phyloP scores from a whole-genome alignment of 2,329 filamentous ascomycete genomes.

The Rutstroemia sp. region DNA sequence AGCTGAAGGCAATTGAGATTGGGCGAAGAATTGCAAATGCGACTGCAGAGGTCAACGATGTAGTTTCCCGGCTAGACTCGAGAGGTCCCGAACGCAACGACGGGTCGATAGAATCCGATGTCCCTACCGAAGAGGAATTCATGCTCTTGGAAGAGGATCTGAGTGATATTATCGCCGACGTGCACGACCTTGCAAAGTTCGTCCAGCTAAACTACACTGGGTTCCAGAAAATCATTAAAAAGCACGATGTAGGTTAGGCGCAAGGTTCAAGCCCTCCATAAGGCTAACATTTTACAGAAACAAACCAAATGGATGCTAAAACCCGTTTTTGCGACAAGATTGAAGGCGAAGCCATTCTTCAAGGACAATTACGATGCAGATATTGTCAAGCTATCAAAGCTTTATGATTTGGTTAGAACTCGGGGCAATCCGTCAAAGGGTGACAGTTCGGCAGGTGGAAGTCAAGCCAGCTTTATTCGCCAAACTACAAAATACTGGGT shows the following conservation, averaged over 20 bases:
- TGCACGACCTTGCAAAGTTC: conserved; percentile 96
- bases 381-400: conserved; percentile 85
- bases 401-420: conserved; percentile 92
- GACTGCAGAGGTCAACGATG: conserved; percentile 84
- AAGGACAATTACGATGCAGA: conserved; percentile 98
- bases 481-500: conserved; percentile 99
- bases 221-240: conserved; percentile 99
- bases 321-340: conserved; percentile 88
- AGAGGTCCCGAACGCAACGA: conserved; percentile 39
- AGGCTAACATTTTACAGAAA: conserved; percentile 53
- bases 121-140: conserved; percentile 84
- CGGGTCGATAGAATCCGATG: conserved; percentile 31
- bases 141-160: conserved; percentile 88
- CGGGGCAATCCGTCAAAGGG: conserved; percentile 88
- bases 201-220: conserved; percentile 98
- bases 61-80: conserved; percentile 67
- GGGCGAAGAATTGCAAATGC: conserved; percentile 79
- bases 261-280: not conserved
- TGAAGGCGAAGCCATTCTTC: conserved; percentile 97
- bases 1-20: conserved; percentile 95
- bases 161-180: conserved; percentile 96
- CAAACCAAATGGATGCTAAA: conserved; percentile 87
- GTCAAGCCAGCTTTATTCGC: conserved; percentile 90
- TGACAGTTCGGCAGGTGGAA: conserved; percentile 83
- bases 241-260: conserved; percentile 71